Conservation (phyloP, 2,329 filamentous ascomycete genomes). For the Geosmithia morbida region DNA sequence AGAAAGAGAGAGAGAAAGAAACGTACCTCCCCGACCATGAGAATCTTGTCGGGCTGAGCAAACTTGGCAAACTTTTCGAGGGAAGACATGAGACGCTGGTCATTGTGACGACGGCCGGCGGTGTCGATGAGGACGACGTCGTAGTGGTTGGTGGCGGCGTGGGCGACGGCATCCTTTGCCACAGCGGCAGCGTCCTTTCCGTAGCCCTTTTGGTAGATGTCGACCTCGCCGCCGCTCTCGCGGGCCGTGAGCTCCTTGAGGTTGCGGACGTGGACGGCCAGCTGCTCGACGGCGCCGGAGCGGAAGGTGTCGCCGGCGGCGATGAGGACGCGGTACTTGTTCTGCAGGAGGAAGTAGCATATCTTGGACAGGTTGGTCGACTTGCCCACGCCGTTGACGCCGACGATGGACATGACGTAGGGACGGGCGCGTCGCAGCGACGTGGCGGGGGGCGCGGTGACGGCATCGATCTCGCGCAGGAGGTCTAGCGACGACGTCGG, state of each 20-base stretch:
- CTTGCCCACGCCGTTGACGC: slow-evolving; percentile 96
- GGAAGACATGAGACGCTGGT: slow-evolving; percentile 88
- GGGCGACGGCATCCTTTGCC: slow-evolving; percentile 81
- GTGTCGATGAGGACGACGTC: slow-evolving; percentile 97
- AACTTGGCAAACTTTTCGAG: slow-evolving; percentile 97
- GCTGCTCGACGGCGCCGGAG: slow-evolving; percentile 90
- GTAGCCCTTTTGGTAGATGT: slow-evolving; percentile 93
- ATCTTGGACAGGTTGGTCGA: slow-evolving; percentile 97
- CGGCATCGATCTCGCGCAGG: slow-evolving; percentile 77
- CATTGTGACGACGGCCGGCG: slow-evolving; percentile 87
- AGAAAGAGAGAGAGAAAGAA: not conserved
- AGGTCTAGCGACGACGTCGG: slow-evolving; percentile 91
- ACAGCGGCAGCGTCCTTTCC: slow-evolving; percentile 95
- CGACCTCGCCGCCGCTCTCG: slow-evolving; percentile 71
- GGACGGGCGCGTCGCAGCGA: slow-evolving; percentile 55
- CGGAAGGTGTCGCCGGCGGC: slow-evolving; percentile 95
- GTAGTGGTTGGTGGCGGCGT: slow-evolving; percentile 60
- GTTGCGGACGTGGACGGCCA: slow-evolving; percentile 89
- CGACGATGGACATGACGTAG: slow-evolving; percentile 96
- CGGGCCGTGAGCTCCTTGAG: slow-evolving; percentile 75
- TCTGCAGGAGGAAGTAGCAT: slow-evolving; percentile 93
- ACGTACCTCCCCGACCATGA: slow-evolving; percentile 65
- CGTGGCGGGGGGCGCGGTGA: slow-evolving; percentile 51
- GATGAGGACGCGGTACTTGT: slow-evolving; percentile 89
- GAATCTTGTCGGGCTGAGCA: slow-evolving; percentile 91